Evolutionary conservation across 2,329 filamentous ascomycete genomes (phyloP).

Genomic region (Penicillium thymicola): DNA sequence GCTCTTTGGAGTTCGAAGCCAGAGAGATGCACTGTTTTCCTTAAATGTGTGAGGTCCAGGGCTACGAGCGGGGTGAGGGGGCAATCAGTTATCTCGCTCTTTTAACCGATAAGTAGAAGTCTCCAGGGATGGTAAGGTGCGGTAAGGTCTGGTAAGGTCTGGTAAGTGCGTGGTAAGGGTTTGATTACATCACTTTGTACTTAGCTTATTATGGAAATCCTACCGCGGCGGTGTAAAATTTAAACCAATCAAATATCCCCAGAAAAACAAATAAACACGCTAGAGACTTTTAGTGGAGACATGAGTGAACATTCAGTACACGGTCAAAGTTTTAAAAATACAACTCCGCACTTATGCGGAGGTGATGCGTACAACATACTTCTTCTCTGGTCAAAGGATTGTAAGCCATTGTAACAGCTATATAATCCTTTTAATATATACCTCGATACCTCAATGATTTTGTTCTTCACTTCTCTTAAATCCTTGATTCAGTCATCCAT

Average conservation of each 20-base stretch:
- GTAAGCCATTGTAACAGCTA: not conserved
- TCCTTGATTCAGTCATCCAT: not conserved
- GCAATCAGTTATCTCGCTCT: constrained; percentile 4
- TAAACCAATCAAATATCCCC: not conserved
- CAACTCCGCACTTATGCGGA: constrained; percentile 17
- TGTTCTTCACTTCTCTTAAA: not conserved
- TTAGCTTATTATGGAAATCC: constrained; percentile 2
- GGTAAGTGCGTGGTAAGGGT: not conserved
- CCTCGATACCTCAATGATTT: not conserved
- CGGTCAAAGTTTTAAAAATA: constrained; percentile 12
- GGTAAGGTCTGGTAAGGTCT: too few relatives aligned
- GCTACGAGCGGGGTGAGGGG: constrained; percentile 15
- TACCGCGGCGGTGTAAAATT: constrained; percentile 12
- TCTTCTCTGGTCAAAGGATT: not conserved
- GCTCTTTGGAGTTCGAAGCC: not conserved
- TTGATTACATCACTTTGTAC: not conserved
- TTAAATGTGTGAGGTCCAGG: not conserved
- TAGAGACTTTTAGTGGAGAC: constrained; percentile 17
- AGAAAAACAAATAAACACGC: constrained; percentile 9
- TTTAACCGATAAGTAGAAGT: constrained; percentile 4
- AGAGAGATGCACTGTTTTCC: not conserved
- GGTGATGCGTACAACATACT: not conserved
- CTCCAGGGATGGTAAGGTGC: not conserved
- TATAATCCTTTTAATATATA: not conserved
- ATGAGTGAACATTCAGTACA: constrained; percentile 5